Evolutionary conservation across 23 red algal genomes (phyloP), one percentile per base, ranked within the genome.

Genomic region (Gracilaria gracilis): DNA sequence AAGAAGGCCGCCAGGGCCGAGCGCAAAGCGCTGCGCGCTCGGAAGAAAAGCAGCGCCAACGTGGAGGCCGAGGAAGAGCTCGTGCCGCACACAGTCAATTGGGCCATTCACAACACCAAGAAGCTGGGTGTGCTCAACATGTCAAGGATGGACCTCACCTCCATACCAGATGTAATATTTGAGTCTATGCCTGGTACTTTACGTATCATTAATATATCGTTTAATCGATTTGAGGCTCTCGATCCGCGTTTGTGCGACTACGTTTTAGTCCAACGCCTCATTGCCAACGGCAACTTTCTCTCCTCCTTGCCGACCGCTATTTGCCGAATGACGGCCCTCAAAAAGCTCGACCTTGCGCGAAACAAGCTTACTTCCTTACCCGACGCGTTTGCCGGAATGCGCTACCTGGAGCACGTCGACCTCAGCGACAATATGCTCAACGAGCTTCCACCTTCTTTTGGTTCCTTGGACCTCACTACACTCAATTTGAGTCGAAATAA

Each of bases 141-240:
- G 54, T 64, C 70, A 49, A 76, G 55, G 28, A 90, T 90, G 86
- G 59, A 90, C 36, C 62, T 90, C 33, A 79, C 70, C 39, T 31
- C 37, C 35, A 67, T 90, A 29, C 86, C 86, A 35, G 86, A 90
- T 46, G 19, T 57, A 21, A 71, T 90, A 17, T 90, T 90, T 67
- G 86, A 90, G 21, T 80, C 71, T 2, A 71, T 90, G 86, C 72
- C 71, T 9, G 86, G 86, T 54, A 90, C 75, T 19, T 32, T 67
- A 28, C 86, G 86, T 57, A 80, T 90, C 55, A 90, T 90, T 81
- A 90, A 90, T 62, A 44, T 90, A 36, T 90, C 86, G 59, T 62
- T 72, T 80, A 90, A 90, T 37, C 53, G 75, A 57, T 71, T 90
- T 36, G 59, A 42, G 32, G 25, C 9, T 2, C 57, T 90, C 35